A percentile compares a stretch with the other conserved stretches of the same genome.
These are phyloP conservation scores for Opeltia flavorubescens DNA, from an alignment of 495 filamentous ascomycete species.

Conservation along the genomic window DNA sequence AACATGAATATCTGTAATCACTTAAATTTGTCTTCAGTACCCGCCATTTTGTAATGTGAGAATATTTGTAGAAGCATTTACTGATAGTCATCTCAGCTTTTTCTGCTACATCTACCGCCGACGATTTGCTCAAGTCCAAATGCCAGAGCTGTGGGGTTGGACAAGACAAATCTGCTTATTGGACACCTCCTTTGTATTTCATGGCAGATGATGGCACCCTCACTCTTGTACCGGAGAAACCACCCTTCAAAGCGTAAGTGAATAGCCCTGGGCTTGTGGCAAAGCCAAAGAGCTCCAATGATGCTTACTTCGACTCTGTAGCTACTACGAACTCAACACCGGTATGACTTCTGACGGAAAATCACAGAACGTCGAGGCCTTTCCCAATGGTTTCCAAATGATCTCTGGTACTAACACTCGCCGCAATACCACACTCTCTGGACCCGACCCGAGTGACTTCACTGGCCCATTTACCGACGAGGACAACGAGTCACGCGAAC, in stretches of 20 bases:
- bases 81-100: slow-evolving; percentile 27
- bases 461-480: slow-evolving; percentile 52
- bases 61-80: no score
- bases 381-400: slow-evolving; percentile 73
- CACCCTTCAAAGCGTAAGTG: slow-evolving; percentile 24
- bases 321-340: slow-evolving; percentile 61
- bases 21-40: no score
- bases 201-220: slow-evolving; percentile 36
- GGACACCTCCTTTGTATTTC: slow-evolving; percentile 47
- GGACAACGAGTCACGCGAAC: slow-evolving; percentile 51
- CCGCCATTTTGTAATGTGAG: no score
- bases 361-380: slow-evolving; percentile 50
- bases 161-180: slow-evolving; percentile 51
- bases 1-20: no score
- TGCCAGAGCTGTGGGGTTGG: slow-evolving; percentile 45
- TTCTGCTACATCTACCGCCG: slow-evolving; percentile 26
- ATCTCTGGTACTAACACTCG: slow-evolving; percentile 57
- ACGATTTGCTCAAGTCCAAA: slow-evolving; percentile 28
- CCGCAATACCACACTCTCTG: slow-evolving; percentile 58
- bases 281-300: background rate
- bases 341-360: slow-evolving; percentile 17
- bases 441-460: slow-evolving; percentile 46
- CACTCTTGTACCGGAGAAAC: slow-evolving; percentile 4
- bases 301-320: slow-evolving; percentile 16
- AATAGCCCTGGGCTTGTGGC: background rate